These are phyloP conservation scores for Bipolaris sorokiniana DNA, from an alignment of 2,329 filamentous ascomycete genomes.

Conservation along the genomic window DNA sequence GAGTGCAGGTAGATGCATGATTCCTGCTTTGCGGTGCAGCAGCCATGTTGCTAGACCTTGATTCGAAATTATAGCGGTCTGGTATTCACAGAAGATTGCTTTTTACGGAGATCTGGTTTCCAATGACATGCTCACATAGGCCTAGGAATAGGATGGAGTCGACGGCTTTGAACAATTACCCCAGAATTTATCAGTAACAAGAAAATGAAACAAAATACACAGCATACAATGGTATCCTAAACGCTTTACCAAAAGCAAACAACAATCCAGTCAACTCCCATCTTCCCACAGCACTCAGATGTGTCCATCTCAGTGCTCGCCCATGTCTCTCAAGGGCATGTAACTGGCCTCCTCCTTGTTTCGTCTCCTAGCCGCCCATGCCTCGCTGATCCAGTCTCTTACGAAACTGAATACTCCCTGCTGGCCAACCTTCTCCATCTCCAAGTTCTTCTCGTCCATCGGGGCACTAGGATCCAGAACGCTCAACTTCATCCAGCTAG, in stretches of 20 bases:
- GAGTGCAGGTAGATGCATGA: neutral
- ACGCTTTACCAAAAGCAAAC: constrained; percentile 4
- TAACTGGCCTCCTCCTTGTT: constrained; percentile 52
- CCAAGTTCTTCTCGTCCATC: constrained; percentile 35
- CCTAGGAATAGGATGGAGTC: constrained; percentile 3
- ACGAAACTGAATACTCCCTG: constrained; percentile 29
- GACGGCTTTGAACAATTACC: constrained; percentile 10
- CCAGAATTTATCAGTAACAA: neutral
- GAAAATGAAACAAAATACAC: constrained; percentile 2
- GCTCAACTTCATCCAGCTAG: constrained; percentile 82
- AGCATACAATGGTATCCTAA: constrained; percentile 21
- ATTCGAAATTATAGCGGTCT: no score
- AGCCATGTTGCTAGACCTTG: neutral
- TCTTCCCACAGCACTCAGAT: neutral
- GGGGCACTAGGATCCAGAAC: constrained; percentile 58
- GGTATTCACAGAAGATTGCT: neutral
- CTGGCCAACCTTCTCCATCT: constrained; percentile 30
- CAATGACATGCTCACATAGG: neutral
- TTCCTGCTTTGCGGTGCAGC: neutral
- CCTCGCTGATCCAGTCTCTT: constrained; percentile 40
- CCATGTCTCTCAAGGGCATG: constrained; percentile 54
- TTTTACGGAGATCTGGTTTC: neutral
- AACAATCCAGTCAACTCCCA: neutral
- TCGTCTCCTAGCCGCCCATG: constrained; percentile 44
- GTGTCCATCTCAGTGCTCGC: constrained; percentile 28